phyloP scores from a whole-genome alignment of 352 stramenopile genomes.

The Pythium guiyangense region DNA sequence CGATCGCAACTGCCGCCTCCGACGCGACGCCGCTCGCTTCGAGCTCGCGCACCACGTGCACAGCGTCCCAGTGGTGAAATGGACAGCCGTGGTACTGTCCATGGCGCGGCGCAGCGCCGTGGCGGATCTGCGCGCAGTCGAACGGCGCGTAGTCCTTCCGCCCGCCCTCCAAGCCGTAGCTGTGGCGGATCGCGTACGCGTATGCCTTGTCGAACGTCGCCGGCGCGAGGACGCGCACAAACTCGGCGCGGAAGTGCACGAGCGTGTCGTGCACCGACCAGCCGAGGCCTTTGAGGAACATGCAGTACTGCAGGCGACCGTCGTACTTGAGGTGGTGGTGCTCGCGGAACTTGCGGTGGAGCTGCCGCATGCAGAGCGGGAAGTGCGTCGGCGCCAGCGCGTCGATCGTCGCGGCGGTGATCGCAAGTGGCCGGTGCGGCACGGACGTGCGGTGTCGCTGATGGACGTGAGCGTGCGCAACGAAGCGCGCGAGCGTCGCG shows the following conservation, averaged over 20 bases:
- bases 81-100: slow-evolving; percentile 87
- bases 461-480: slow-evolving; percentile 18
- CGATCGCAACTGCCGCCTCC: slow-evolving; percentile 23
- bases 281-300: slow-evolving; percentile 83
- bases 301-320: slow-evolving; percentile 73
- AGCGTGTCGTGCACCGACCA: slow-evolving; percentile 77
- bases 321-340: slow-evolving; percentile 87
- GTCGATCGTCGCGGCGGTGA: slow-evolving; percentile 36
- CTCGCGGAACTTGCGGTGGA: slow-evolving; percentile 66
- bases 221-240: slow-evolving; percentile 46
- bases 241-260: slow-evolving; percentile 73
- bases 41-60: slow-evolving; percentile 40
- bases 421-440: slow-evolving; percentile 21
- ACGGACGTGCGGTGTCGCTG: slow-evolving; percentile 22
- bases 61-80: slow-evolving; percentile 68
- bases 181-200: slow-evolving; percentile 85
- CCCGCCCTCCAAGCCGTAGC: slow-evolving; percentile 77
- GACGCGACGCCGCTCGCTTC: slow-evolving; percentile 11
- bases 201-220: slow-evolving; percentile 83
- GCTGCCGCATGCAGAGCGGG: slow-evolving; percentile 75
- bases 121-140: slow-evolving; percentile 56
- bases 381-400: slow-evolving; percentile 44
- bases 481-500: slow-evolving; percentile 33
- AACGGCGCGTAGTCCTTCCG: slow-evolving; percentile 66
- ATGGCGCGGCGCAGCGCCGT: slow-evolving; percentile 31